Base-by-base conservation (phyloP, 148 eudicot species). In the Chenopodium formosanum region DNA sequence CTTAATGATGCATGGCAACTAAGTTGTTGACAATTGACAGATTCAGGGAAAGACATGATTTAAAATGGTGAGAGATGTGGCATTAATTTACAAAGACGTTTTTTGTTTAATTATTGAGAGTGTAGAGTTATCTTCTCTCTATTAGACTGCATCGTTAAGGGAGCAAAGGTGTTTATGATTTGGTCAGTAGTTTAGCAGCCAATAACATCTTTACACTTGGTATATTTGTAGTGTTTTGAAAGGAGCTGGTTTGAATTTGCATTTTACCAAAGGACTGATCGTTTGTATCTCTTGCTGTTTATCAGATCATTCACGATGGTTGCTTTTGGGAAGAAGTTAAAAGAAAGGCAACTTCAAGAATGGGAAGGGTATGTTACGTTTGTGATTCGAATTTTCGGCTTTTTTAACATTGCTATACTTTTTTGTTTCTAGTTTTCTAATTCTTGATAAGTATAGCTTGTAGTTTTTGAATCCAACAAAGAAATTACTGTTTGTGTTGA, bases 321-420 rank as follows among this genome's bases (percentile, higher is more conserved):
- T 86, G 94, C 92, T 29, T 95, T 95, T 81, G 99, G 99, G 80
- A 95, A 95, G 52, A 93, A 92, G 93, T 78, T 95, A 90, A 95
- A 93, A 87, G 94, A 93, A 64, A 90, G 91, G 82, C 97, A 94
- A 83, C 83, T 95, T 70, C 90, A 92, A 90, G 97, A 92, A 92
- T 95, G 99, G 99, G 89, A 89, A 87, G 89, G 91, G 99, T 93
- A 90, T 70, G 90, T 69, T 64, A 70, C 17, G 5, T 5, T n/a
- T 2, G 0, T 70, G 8, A 56, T 70, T 25, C 0, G 10, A 16
- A 17, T n/a, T 62, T 52, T 47, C 7, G 71, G 52, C 19, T n/a
- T 80, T 70, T 44, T 62, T 48, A 27, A 27, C n/a, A 16, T 52
- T 50, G 76, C 40, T 25, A 16, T n/a, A 48, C 4, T 52, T 13